Conservation (phyloP, 129 eudicot species). For the Helichrysum umbraculigerum region DNA sequence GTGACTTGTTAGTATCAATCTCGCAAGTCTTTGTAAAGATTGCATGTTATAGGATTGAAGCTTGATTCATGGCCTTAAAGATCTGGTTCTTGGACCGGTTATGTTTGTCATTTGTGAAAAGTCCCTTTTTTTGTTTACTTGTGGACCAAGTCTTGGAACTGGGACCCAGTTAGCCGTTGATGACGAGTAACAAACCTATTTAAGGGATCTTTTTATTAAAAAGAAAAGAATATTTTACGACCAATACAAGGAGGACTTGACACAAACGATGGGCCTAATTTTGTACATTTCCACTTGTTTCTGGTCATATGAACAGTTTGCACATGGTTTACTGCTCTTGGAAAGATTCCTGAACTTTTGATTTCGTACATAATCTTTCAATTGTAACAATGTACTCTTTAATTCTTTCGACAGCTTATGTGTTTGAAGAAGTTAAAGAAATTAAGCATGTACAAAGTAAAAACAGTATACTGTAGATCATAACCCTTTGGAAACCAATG, state of each 20-base stretch:
- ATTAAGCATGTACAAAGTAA: not conserved
- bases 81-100: not conserved
- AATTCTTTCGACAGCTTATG: too few relatives aligned
- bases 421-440: not conserved
- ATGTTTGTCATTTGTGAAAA: not conserved
- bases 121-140: not conserved
- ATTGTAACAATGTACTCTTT: too few relatives aligned
- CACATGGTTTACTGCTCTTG: constrained; percentile 1
- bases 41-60: not conserved
- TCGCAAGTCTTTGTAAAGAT: not conserved
- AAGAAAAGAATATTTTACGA: not conserved
- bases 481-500: not conserved
- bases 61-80: not conserved
- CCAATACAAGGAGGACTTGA: not conserved
- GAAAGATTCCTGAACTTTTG: not conserved
- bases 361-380: not conserved
- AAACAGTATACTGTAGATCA: not conserved
- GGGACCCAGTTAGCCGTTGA: not conserved
- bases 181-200: not conserved
- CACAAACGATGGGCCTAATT: not conserved
- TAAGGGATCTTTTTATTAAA: not conserved
- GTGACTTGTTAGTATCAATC: too few relatives aligned
- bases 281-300: not conserved
- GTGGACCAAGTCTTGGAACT: not conserved
- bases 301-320: not conserved